Conservation (phyloP, 371 early-diverging fungal genomes). For the Basidiobolus meristosporus region DNA sequence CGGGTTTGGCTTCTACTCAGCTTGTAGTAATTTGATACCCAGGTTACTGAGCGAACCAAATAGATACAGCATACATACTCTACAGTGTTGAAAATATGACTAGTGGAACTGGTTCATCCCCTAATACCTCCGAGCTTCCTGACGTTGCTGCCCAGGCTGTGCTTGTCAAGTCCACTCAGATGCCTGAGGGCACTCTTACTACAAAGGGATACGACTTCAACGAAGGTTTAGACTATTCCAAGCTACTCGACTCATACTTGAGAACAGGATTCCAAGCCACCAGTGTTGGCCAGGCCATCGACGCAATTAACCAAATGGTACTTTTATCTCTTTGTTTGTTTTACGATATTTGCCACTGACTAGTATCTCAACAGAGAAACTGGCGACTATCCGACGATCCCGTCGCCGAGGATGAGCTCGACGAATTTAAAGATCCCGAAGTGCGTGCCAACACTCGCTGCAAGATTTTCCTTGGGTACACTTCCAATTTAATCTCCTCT, state of each 20-base stretch:
- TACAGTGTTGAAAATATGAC: too few species aligned
- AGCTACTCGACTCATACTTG: constrained; percentile 44
- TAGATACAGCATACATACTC: too few species aligned
- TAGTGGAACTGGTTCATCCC: too few species aligned
- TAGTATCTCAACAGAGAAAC: constrained; percentile 19
- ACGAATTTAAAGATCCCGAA: constrained; percentile 41
- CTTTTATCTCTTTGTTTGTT: background rate
- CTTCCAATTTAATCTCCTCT: constrained; percentile 93
- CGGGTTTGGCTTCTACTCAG: too few species aligned
- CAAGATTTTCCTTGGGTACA: constrained; percentile 95
- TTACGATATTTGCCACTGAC: background rate
- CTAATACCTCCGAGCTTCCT: too few species aligned
- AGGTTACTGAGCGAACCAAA: too few species aligned
- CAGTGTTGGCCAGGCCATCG: constrained; percentile 69
- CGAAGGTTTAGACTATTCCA: constrained; percentile 38
- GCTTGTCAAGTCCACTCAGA: constrained; percentile 38
- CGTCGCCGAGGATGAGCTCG: constrained; percentile 32
- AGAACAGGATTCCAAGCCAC: constrained; percentile 89
- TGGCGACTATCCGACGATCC: constrained; percentile 85
- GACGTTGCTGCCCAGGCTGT: constrained; percentile 30
- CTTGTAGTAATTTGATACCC: too few species aligned
- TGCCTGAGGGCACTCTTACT: constrained; percentile 39
- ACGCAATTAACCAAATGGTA: constrained; percentile 80
- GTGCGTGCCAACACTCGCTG: constrained; percentile 51
- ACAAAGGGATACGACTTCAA: constrained; percentile 85